Evolutionary conservation across 139 green algal genomes (phyloP).

Genomic region (Zygnema cylindricum): DNA sequence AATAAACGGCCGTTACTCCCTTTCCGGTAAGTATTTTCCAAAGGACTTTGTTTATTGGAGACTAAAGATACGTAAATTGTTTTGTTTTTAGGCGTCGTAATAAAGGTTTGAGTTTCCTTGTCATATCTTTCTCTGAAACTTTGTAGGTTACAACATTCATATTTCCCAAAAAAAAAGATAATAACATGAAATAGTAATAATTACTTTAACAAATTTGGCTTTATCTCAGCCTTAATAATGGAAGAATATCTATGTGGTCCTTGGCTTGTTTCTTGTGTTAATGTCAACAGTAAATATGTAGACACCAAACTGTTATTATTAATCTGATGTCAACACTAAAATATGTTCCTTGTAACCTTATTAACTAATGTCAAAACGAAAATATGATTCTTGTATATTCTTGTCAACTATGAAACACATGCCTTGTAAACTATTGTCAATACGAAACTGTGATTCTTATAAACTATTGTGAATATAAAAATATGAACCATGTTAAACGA

Average conservation of each 20-base stretch:
- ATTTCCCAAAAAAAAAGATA: background rate
- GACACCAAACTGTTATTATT: too few species aligned
- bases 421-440: too few species aligned
- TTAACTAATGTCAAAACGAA: too few species aligned
- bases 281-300: background rate
- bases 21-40: constrained; percentile 70
- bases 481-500: too few species aligned
- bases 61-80: background rate
- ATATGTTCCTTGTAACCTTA: too few species aligned
- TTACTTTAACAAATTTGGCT: background rate
- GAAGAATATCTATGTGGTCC: background rate
- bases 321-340: too few species aligned
- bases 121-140: background rate
- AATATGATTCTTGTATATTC: too few species aligned
- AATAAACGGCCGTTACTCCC: constrained; percentile 84
- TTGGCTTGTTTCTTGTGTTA: background rate
- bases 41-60: background rate
- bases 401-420: too few species aligned
- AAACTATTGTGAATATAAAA: too few species aligned
- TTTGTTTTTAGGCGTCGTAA: background rate
- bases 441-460: too few species aligned
- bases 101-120: background rate
- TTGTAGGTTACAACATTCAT: background rate
- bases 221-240: background rate
- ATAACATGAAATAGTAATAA: background rate